A percentile compares a stretch with the other conserved stretches of the same genome.
Conservation (phyloP, 805 yeast species). For the Monosporozyma siamensis region DNA sequence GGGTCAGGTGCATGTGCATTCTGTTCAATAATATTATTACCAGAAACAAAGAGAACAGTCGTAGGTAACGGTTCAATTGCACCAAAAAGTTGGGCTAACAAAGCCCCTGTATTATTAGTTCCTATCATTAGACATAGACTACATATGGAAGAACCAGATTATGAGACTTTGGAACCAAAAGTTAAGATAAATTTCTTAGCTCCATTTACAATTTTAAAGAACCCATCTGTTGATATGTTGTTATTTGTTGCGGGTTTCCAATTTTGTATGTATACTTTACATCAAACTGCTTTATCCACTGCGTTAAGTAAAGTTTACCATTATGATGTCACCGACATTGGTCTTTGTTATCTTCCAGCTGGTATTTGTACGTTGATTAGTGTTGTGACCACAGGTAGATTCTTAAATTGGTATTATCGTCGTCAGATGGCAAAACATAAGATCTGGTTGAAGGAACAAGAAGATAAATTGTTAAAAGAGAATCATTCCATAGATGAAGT, state of each 20-base stretch:
- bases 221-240: constrained; percentile 38
- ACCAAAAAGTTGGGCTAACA: constrained; percentile 38
- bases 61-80: constrained; percentile 66
- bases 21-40: constrained; percentile 36
- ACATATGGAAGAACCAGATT: constrained; percentile 28
- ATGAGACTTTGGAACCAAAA: constrained; percentile 20
- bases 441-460: constrained; percentile 16
- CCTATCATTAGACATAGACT: constrained; percentile 16
- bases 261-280: constrained; percentile 62
- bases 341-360: constrained; percentile 63
- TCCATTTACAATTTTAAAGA: constrained; percentile 36
- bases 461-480: constrained; percentile 12
- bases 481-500: constrained; percentile 14
- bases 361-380: constrained; percentile 61
- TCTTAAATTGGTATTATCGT: constrained; percentile 40
- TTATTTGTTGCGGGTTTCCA: constrained; percentile 52
- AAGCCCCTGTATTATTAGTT: constrained; percentile 36
- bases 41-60: constrained; percentile 65
- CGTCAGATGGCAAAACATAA: constrained; percentile 15
- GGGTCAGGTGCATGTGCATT: constrained; percentile 43
- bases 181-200: constrained; percentile 26
- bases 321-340: constrained; percentile 48
- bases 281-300: constrained; percentile 56
- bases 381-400: constrained; percentile 47
- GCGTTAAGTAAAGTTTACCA: constrained; percentile 41